phyloP scores from a whole-genome alignment of 805 yeast genomes.

The Ogataea glucozyma region DNA sequence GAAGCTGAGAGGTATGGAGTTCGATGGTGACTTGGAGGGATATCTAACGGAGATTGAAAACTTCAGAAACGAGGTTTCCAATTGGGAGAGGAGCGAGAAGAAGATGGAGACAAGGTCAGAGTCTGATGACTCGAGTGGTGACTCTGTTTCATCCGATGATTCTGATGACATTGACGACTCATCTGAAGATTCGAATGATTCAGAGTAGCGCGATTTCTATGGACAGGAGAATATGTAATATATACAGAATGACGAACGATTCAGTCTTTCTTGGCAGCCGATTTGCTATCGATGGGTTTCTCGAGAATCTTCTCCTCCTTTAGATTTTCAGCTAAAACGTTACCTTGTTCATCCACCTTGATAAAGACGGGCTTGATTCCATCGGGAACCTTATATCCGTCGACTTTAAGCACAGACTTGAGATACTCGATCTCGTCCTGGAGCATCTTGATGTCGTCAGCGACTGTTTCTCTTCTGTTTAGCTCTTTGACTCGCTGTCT shows the following conservation, averaged over 20 bases:
- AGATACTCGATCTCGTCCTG: conserved; percentile 70
- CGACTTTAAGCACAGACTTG: conserved; percentile 47
- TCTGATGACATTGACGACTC: conserved; percentile 4
- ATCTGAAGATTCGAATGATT: no score
- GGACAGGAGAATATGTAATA: no score
- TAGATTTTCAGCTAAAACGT: conserved; percentile 8
- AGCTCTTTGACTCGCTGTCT: conserved; percentile 66
- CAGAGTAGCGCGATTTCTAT: no score
- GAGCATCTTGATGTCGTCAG: conserved; percentile 68
- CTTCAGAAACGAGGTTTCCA: conserved; percentile 8
- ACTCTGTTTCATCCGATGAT: no score
- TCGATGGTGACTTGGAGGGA: conserved; percentile 9
- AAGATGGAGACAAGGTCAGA: conserved; percentile 3
- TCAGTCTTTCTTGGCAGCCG: background rate
- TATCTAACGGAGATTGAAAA: conserved; percentile 5
- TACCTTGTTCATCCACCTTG: conserved; percentile 35
- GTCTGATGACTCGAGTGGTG: background rate
- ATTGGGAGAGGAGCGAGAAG: conserved; percentile 1
- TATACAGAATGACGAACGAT: no score
- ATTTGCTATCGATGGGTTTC: background rate
- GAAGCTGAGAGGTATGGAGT: conserved; percentile 12
- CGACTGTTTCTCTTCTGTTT: conserved; percentile 60
- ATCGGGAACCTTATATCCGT: conserved; percentile 50
- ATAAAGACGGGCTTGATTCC: conserved; percentile 48
- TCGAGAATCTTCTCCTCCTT: background rate